phyloP scores from a whole-genome alignment of 2,329 filamentous ascomycete species.

The Hypoxylon sp. region DNA sequence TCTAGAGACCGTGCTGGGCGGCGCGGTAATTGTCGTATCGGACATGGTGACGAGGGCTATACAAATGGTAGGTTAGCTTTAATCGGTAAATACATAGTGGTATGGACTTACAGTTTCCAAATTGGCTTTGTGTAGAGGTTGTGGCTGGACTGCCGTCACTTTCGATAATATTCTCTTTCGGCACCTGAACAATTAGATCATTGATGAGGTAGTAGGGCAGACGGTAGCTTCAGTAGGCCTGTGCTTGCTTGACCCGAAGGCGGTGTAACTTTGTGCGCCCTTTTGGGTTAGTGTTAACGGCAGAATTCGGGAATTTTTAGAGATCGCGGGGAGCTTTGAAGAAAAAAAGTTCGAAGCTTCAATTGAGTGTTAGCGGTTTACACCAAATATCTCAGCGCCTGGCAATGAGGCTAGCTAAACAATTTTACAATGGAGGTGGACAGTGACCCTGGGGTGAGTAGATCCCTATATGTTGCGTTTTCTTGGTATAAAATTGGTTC shows the following conservation, averaged over 20 bases:
- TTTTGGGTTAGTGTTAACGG: slow-evolving; percentile 42
- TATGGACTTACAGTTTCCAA: slow-evolving; percentile 37
- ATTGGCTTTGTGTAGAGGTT: slow-evolving; percentile 23
- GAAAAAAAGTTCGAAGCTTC: slow-evolving; percentile 41
- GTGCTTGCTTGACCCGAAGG: slow-evolving; percentile 40
- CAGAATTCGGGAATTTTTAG: slow-evolving; percentile 45
- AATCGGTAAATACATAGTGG: slow-evolving; percentile 34
- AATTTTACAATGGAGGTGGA: slow-evolving; percentile 50
- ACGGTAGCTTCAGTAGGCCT: neutral
- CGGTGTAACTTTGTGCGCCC: slow-evolving; percentile 33
- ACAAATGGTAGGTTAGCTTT: slow-evolving; percentile 36
- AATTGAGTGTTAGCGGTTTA: slow-evolving; percentile 21
- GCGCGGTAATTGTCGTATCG: slow-evolving; percentile 67
- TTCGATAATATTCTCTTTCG: slow-evolving; percentile 27
- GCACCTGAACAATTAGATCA: slow-evolving; percentile 35
- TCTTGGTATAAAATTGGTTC: slow-evolving; percentile 6
- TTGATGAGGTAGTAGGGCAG: slow-evolving; percentile 24
- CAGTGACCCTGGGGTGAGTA: slow-evolving; percentile 35
- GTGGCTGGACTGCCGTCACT: slow-evolving; percentile 31
- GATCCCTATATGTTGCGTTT: neutral
- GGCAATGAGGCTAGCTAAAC: slow-evolving; percentile 44
- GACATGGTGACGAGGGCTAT: slow-evolving; percentile 62
- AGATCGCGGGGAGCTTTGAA: slow-evolving; percentile 48
- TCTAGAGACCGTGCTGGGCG: slow-evolving; percentile 77
- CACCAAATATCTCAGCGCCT: slow-evolving; percentile 17